A percentile compares a stretch with the other conserved stretches of the same genome.
phyloP scores from a whole-genome alignment of 441 rosid genomes.

The Bruguiera hainesii region DNA sequence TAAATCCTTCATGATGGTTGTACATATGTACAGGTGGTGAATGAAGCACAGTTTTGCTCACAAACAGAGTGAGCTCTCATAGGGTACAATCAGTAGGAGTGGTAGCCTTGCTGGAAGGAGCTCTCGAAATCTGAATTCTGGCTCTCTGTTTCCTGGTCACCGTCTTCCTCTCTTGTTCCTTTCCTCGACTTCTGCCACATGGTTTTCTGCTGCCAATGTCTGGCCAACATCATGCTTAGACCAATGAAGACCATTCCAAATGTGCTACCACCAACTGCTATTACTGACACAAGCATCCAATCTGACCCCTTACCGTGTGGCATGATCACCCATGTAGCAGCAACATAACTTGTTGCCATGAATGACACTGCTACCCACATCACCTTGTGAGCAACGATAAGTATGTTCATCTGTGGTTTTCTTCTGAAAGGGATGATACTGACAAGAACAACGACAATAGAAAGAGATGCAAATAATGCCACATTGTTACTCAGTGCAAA shows the following conservation, averaged over 20 bases:
- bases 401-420: slow-evolving; percentile 20
- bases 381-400: slow-evolving; percentile 25
- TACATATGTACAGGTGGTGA: too few species aligned
- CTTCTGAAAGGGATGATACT: slow-evolving; percentile 29
- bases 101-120: not conserved
- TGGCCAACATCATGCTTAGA: not conserved
- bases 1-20: too few species aligned
- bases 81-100: not conserved
- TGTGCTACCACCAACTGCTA: not conserved
- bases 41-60: too few species aligned
- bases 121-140: not conserved
- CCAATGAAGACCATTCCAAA: not conserved
- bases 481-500: slow-evolving; percentile 30
- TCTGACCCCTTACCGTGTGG: not conserved
- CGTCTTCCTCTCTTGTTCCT: not conserved
- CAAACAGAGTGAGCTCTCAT: not conserved
- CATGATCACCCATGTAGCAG: slow-evolving; percentile 26
- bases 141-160: not conserved
- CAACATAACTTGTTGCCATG: slow-evolving; percentile 30
- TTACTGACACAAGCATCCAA: slow-evolving; percentile 17
- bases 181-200: not conserved
- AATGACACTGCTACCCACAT: slow-evolving; percentile 35
- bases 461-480: slow-evolving; percentile 31
- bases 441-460: slow-evolving; percentile 24
- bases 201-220: not conserved